phyloP scores from a whole-genome alignment of 805 yeast genomes.

The Phaffomyces antillensis region DNA sequence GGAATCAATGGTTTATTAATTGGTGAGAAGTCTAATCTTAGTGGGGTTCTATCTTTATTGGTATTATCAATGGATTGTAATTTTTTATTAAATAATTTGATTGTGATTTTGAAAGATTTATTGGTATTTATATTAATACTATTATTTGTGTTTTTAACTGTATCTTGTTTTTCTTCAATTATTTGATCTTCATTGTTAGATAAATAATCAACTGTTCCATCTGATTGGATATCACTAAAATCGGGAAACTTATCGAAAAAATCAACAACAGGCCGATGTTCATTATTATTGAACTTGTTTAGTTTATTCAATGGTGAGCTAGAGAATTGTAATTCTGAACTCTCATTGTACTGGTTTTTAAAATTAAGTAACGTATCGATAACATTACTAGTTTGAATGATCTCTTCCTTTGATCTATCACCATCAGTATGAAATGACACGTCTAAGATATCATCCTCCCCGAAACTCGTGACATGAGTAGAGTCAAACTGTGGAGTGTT shows the following conservation, averaged over 20 bases:
- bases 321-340: no score
- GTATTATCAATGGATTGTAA: no score
- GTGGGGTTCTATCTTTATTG: no score
- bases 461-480: not conserved
- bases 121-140: no score
- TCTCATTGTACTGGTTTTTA: not conserved
- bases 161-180: no score
- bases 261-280: constrained; percentile 13
- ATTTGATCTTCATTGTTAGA: not conserved
- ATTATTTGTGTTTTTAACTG: no score
- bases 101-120: no score
- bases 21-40: no score
- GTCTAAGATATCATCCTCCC: constrained; percentile 4
- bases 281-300: constrained; percentile 1
- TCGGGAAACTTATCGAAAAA: not conserved
- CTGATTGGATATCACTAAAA: not conserved
- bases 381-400: no score
- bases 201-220: not conserved
- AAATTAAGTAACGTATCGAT: constrained; percentile 1
- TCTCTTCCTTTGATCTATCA: no score
- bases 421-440: not conserved
- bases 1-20: not conserved
- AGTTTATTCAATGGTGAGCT: no score
- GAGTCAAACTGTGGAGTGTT: not conserved
- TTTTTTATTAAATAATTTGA: no score